A percentile compares a stretch with the other conserved stretches of the same genome.
Evolutionary conservation across 768 basidiomycete genomes (phyloP).

Genomic region (Lentinula detonsa): DNA sequence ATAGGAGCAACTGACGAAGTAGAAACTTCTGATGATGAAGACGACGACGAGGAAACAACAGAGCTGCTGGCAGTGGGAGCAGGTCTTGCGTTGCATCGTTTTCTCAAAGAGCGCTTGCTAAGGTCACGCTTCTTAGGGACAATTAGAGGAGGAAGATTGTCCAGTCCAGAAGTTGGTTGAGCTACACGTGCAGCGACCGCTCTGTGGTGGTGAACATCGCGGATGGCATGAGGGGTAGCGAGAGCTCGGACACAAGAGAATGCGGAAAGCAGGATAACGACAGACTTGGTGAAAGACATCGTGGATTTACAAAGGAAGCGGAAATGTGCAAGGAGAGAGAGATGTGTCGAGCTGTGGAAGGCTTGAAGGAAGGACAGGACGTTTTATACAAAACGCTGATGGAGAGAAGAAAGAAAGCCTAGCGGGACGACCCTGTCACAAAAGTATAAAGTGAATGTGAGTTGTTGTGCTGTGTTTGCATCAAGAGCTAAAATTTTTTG

Average conservation of each 20-base stretch:
- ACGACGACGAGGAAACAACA: neutral
- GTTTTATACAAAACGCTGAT: neutral
- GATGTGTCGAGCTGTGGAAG: conserved; percentile 13
- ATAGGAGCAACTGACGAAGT: conserved; percentile 7
- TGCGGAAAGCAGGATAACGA: conserved; percentile 38
- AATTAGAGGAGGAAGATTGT: conserved; percentile 10
- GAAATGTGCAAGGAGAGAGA: conserved; percentile 5
- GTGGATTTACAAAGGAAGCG: conserved; percentile 15
- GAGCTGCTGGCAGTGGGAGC: conserved; percentile 1
- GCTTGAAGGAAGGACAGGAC: conserved; percentile 8
- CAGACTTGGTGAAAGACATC: conserved; percentile 36
- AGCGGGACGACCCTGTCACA: neutral
- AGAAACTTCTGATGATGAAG: neutral
- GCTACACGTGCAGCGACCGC: conserved; percentile 39
- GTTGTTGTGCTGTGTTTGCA: neutral
- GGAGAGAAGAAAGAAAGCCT: neutral
- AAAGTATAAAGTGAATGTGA: neutral
- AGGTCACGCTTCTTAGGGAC: conserved; percentile 1
- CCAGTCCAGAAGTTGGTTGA: conserved; percentile 20
- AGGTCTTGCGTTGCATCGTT: conserved; percentile 13
- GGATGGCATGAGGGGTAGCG: conserved; percentile 34
- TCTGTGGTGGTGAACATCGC: conserved; percentile 31
- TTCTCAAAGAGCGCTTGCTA: neutral
- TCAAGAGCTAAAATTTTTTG: neutral
- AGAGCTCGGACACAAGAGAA: conserved; percentile 24